Conservation (phyloP, 257 asterid genomes). For the Lycium ferocissimum region DNA sequence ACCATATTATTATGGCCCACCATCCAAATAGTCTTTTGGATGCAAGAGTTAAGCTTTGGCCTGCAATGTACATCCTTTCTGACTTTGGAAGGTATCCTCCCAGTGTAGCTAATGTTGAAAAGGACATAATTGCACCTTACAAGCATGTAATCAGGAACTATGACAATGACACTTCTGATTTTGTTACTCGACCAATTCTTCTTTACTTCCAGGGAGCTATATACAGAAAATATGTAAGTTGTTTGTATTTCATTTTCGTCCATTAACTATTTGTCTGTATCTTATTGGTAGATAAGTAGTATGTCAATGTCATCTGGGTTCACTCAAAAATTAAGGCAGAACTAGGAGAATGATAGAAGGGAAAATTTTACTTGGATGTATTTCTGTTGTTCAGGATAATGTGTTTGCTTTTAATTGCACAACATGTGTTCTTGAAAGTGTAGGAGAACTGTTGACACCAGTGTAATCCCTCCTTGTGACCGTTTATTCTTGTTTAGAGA, state of each 20-base stretch:
- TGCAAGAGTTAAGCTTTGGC: conserved; percentile 87
- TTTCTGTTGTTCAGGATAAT: too few relatives aligned
- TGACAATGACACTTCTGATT: conserved; percentile 62
- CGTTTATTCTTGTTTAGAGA: not conserved
- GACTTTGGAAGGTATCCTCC: conserved; percentile 96
- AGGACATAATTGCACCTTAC: conserved; percentile 90
- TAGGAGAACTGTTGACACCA: not conserved
- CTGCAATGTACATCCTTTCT: conserved; percentile 72
- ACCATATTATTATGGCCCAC: conserved; percentile 82
- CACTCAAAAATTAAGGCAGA: not conserved
- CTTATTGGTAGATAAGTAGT: not conserved
- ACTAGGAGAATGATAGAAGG: not conserved
- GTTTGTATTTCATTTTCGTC: not conserved
- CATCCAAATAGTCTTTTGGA: conserved; percentile 88
- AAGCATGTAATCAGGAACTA: conserved; percentile 65
- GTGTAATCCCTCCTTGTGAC: not conserved
- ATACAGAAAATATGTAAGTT: conserved; percentile 88
- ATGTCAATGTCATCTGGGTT: not conserved
- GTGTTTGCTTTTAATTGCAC: not conserved
- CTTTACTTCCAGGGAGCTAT: conserved; percentile 94
- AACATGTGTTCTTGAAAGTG: not conserved
- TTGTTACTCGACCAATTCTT: conserved; percentile 69
- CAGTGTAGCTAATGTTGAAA: conserved; percentile 78
- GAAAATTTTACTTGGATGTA: not conserved
- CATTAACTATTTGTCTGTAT: not conserved